Evolutionary conservation across 2,329 filamentous ascomycete species (phyloP).

Genomic region (Endoconidiophora laricicola): DNA sequence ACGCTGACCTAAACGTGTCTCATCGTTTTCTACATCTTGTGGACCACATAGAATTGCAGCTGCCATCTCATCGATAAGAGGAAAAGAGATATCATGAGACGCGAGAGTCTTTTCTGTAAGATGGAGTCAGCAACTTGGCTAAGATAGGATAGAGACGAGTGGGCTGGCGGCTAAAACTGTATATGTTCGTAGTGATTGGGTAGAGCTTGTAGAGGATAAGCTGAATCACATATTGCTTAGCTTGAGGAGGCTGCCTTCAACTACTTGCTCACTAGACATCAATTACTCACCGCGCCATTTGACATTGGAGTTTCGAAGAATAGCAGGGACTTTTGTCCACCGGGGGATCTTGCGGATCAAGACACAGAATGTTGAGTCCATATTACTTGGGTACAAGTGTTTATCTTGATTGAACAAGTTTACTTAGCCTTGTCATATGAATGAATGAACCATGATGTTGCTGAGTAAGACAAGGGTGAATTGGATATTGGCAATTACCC

Average conservation of each 20-base stretch:
- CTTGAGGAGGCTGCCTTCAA: no score
- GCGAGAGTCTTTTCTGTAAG: conserved; percentile 25
- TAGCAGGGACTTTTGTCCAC: conserved; percentile 21
- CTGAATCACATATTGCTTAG: no score
- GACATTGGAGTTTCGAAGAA: conserved; percentile 15
- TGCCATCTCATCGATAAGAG: conserved; percentile 15
- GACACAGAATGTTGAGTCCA: conserved; percentile 22
- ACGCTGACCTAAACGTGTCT: conserved; percentile 17
- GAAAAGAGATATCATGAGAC: conserved; percentile 30
- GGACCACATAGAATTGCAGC: conserved; percentile 2
- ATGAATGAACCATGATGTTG: neutral
- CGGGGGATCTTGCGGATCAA: conserved; percentile 22
- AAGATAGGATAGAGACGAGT: no score
- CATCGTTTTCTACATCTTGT: neutral
- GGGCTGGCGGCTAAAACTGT: no score
- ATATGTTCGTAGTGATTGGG: no score
- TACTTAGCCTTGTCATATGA: neutral
- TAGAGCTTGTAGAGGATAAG: no score
- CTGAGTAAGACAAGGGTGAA: conserved; percentile 3
- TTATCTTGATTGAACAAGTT: neutral
- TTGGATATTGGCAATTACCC: neutral
- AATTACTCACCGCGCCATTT: conserved; percentile 18
- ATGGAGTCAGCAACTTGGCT: conserved; percentile 2
- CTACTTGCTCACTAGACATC: no score
- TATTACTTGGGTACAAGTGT: neutral